These are phyloP conservation scores for Pelargonium citronellum DNA, from an alignment of 441 rosid species.

Conservation along the genomic window DNA sequence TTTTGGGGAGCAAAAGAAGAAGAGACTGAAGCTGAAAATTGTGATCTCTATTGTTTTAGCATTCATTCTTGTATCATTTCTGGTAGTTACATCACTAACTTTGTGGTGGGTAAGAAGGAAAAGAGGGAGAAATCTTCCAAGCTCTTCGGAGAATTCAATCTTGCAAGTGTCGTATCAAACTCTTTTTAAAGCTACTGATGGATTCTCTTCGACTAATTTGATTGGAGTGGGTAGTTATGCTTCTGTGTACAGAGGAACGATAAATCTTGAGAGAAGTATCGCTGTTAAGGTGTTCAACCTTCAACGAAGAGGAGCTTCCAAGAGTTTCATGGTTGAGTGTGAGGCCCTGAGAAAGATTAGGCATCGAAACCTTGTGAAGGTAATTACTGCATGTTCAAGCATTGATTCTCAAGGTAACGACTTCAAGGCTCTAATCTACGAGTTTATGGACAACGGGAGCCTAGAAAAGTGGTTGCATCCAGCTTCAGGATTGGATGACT, in stretches of 20 bases:
- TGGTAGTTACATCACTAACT: neutral
- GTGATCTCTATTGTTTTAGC: neutral
- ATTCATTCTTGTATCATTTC: neutral
- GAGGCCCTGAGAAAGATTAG: neutral
- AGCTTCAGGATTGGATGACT: fast-evolving
- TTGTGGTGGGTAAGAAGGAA: neutral
- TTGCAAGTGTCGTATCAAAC: neutral
- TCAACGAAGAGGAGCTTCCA: constrained; percentile 3
- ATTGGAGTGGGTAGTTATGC: constrained; percentile 9
- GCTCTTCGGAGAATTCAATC: neutral
- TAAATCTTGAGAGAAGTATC: neutral
- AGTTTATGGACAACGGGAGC: constrained; percentile 17
- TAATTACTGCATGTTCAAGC: constrained; percentile 14
- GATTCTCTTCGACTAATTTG: constrained; percentile 3
- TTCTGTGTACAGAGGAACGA: constrained; percentile 14
- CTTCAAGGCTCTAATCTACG: constrained; percentile 13
- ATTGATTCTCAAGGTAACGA: neutral
- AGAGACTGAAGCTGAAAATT: neutral
- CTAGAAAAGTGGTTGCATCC: neutral
- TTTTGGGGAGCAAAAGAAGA: neutral
- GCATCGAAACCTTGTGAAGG: constrained; percentile 13
- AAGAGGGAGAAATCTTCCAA: neutral
- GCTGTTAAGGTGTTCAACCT: constrained; percentile 17
- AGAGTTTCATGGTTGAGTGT: constrained; percentile 18
- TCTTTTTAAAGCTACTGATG: constrained; percentile 8